Evolutionary conservation across 2,329 filamentous ascomycete species (phyloP).

Genomic region (Curvularia verruculosa): DNA sequence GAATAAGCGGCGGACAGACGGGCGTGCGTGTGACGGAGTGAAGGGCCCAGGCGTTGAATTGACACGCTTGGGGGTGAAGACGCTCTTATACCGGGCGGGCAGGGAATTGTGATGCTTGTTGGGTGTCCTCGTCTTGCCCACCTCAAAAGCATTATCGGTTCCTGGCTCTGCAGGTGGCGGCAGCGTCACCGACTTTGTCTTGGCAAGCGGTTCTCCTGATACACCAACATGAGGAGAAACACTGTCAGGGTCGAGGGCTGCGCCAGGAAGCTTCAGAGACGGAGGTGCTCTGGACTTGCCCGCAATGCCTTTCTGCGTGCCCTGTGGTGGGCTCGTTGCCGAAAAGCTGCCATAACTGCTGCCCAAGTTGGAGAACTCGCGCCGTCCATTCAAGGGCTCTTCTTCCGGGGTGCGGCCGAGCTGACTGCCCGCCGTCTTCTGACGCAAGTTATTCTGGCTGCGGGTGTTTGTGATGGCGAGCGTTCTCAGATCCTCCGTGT

Average conservation of each 20-base stretch:
- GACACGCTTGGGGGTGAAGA: conserved; percentile 50
- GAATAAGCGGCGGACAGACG: conserved; percentile 50
- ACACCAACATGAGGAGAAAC: conserved; percentile 25
- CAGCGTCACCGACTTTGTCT: conserved; percentile 28
- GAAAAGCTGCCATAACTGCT: conserved; percentile 69
- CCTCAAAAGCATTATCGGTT: conserved; percentile 51
- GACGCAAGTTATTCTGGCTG: conserved; percentile 24
- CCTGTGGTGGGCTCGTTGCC: conserved; percentile 57
- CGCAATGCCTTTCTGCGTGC: conserved; percentile 15
- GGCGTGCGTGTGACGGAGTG: conserved; percentile 38
- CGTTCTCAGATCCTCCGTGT: conserved; percentile 33
- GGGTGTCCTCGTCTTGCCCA: conserved; percentile 50
- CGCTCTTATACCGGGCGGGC: conserved; percentile 42
- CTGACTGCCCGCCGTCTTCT: conserved; percentile 21
- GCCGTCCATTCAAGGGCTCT: conserved; percentile 35
- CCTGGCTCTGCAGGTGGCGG: conserved; percentile 21
- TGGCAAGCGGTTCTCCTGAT: conserved; percentile 20
- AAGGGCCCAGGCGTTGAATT: conserved; percentile 47
- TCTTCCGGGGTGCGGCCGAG: conserved; percentile 35
- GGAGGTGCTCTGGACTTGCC: conserved; percentile 49
- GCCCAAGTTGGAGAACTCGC: conserved; percentile 35
- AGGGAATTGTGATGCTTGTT: conserved; percentile 37
- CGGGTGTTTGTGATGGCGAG: conserved; percentile 35
- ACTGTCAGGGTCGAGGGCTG: conserved; percentile 59
- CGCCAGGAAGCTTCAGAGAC: conserved; percentile 66